phyloP scores from a whole-genome alignment of 2,329 filamentous ascomycete species.

The Verruconis gallopava region DNA sequence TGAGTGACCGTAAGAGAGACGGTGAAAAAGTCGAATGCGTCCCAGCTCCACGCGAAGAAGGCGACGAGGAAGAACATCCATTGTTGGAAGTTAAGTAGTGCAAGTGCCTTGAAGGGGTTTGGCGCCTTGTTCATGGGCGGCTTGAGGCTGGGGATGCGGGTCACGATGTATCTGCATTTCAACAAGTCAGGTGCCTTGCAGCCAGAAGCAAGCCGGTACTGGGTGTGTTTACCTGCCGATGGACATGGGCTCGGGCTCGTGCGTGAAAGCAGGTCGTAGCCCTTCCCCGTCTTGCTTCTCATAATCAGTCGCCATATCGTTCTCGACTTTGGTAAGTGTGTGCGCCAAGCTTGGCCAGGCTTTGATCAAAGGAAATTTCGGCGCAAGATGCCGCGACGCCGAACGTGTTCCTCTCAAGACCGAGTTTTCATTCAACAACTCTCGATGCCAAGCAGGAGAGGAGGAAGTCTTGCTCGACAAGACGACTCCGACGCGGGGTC shows the following conservation, averaged over 20 bases:
- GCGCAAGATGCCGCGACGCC: too few relatives aligned
- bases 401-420: too few relatives aligned
- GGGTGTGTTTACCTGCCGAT: neutral
- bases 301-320: neutral
- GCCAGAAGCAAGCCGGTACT: too few relatives aligned
- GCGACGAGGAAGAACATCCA: conserved; percentile 14
- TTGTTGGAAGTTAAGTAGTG: conserved; percentile 13
- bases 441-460: too few relatives aligned
- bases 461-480: too few relatives aligned
- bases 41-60: conserved; percentile 38
- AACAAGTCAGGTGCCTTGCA: conserved; percentile 20
- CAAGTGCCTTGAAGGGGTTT: conserved; percentile 36
- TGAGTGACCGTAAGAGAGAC: conserved; percentile 32
- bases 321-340: too few relatives aligned
- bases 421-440: too few relatives aligned
- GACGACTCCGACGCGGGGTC: too few relatives aligned
- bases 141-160: conserved; percentile 35
- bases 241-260: neutral
- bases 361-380: too few relatives aligned
- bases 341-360: too few relatives aligned
- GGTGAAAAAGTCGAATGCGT: conserved; percentile 51
- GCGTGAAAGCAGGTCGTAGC: neutral
- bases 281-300: neutral
- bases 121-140: conserved; percentile 38
- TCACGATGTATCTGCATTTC: conserved; percentile 35